Conservation (phyloP, 2,329 filamentous ascomycete genomes). For the Diaporthe citrichinensis region DNA sequence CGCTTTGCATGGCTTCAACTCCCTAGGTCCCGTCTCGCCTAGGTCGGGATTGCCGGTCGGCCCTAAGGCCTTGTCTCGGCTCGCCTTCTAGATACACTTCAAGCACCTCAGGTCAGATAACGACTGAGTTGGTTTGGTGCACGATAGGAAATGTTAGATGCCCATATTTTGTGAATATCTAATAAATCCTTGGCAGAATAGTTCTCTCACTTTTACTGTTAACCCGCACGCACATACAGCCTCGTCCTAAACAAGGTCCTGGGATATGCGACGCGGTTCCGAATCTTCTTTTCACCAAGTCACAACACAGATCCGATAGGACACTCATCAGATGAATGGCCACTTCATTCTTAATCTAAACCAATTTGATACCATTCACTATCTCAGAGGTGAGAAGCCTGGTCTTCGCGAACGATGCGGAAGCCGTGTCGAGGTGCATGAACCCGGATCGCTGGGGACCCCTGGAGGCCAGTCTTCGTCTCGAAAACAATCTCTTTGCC, state of each 20-base stretch:
- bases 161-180: neutral
- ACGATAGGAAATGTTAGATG: neutral
- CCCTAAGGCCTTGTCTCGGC: neutral
- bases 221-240: neutral
- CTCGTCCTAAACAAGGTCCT: neutral
- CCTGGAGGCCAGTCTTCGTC: constrained; percentile 56
- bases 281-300: too few species aligned
- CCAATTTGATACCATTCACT: neutral
- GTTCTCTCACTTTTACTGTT: neutral
- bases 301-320: neutral
- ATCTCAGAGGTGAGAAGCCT: constrained; percentile 38
- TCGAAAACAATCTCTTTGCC: constrained; percentile 71
- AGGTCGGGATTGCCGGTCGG: constrained; percentile 29
- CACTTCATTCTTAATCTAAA: neutral
- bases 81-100: neutral
- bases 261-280: neutral
- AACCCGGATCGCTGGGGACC: constrained; percentile 59
- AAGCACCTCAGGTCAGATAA: neutral
- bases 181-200: neutral
- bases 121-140: neutral
- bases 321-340: neutral
- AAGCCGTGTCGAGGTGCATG: constrained; percentile 75
- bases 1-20: constrained; percentile 6
- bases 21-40: constrained; percentile 22
- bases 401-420: constrained; percentile 55